Conservation (phyloP, 1,139 yeast species). For the Nakaseomyces nivariensis region DNA sequence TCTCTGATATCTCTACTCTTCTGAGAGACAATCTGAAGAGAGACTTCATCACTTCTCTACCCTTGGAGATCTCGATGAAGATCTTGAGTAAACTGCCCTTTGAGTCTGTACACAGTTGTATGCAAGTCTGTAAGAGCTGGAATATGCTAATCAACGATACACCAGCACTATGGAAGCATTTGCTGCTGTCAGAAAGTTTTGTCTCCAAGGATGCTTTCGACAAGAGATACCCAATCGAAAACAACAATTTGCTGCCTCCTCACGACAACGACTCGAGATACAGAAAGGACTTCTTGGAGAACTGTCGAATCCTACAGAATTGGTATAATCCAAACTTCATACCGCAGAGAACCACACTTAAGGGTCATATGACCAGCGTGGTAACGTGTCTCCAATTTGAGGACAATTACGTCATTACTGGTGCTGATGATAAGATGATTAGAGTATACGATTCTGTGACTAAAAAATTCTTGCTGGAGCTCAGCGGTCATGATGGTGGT, state of each 20-base stretch:
- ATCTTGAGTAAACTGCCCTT: conserved; percentile 62
- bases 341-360: conserved; percentile 62
- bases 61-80: conserved; percentile 64
- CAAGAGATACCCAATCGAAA: conserved; percentile 4
- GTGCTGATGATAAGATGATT: conserved; percentile 80
- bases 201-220: conserved; percentile 29
- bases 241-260: not conserved
- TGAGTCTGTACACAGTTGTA: conserved; percentile 48
- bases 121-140: conserved; percentile 68
- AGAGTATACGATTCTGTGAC: conserved; percentile 71
- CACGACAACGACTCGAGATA: conserved; percentile 2
- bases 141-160: conserved; percentile 47
- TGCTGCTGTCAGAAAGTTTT: conserved; percentile 46
- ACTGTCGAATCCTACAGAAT: conserved; percentile 39
- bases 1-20: conserved; percentile 55
- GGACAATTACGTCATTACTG: conserved; percentile 82
- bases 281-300: conserved; percentile 3
- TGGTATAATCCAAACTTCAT: conserved; percentile 74
- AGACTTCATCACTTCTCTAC: conserved; percentile 62
- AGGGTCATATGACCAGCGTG: conserved; percentile 71
- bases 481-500: conserved; percentile 91
- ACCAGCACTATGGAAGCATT: conserved; percentile 50
- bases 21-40: conserved; percentile 56
- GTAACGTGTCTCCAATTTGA: conserved; percentile 94
- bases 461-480: conserved; percentile 56